Evolutionary conservation across 1,284 basidiomycete genomes (phyloP).

Genomic region (Mycena citricolor): DNA sequence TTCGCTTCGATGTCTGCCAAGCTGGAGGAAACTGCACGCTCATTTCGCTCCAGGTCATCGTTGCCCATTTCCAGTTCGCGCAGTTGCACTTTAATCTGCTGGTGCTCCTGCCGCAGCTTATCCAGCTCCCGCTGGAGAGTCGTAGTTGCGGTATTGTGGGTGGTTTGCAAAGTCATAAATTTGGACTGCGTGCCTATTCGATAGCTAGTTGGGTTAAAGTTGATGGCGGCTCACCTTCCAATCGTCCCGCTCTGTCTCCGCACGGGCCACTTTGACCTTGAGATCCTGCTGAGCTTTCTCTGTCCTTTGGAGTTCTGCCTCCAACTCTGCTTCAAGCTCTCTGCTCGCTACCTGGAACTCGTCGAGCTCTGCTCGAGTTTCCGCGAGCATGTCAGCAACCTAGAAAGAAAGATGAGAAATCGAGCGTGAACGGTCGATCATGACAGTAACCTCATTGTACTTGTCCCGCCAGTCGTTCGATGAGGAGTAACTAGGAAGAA

Average conservation of each 20-base stretch:
- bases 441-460: slow-evolving; percentile 62
- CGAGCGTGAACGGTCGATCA: slow-evolving; percentile 6
- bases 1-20: slow-evolving; percentile 89
- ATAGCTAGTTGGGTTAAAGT: slow-evolving; percentile 16
- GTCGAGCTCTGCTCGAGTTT: slow-evolving; percentile 85
- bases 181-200: slow-evolving; percentile 56
- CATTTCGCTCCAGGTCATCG: slow-evolving; percentile 91
- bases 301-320: slow-evolving; percentile 83
- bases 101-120: slow-evolving; percentile 75
- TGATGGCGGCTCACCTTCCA: slow-evolving; percentile 82
- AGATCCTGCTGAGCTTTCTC: slow-evolving; percentile 86
- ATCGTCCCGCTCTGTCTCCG: slow-evolving; percentile 83
- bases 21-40: slow-evolving; percentile 88
- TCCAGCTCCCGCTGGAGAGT: slow-evolving; percentile 90
- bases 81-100: slow-evolving; percentile 76
- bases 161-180: slow-evolving; percentile 87
- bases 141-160: slow-evolving; percentile 83
- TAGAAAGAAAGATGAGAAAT: slow-evolving; percentile 24
- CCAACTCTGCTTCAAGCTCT: slow-evolving; percentile 91
- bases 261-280: slow-evolving; percentile 68
- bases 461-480: slow-evolving; percentile 77
- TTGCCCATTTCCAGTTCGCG: slow-evolving; percentile 95
- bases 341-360: slow-evolving; percentile 91
- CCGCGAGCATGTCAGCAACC: slow-evolving; percentile 81
- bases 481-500: slow-evolving; percentile 43